A percentile compares a stretch with the other conserved stretches of the same genome.
Conservation (phyloP, 2,329 filamentous ascomycete genomes). For the Drechslerella coelobrocha region DNA sequence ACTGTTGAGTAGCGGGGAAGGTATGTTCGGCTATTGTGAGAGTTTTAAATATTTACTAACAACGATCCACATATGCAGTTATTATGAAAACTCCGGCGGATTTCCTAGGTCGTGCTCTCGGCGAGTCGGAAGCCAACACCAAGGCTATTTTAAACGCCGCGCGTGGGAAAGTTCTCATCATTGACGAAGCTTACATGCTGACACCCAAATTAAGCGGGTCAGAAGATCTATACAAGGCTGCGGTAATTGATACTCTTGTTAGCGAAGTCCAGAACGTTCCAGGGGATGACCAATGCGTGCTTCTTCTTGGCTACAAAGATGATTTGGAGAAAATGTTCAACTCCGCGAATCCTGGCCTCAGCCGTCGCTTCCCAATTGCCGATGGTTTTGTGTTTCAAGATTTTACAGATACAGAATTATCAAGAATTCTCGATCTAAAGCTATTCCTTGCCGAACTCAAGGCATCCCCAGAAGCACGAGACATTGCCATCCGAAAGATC, state of each 20-base stretch:
- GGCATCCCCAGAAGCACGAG: constrained; percentile 64
- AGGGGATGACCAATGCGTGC: constrained; percentile 74
- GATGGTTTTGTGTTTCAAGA: constrained; percentile 74
- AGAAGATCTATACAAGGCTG: constrained; percentile 66
- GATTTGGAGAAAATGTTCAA: constrained; percentile 76
- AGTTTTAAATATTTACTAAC: constrained; percentile 12
- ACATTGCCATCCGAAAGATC: constrained; percentile 68
- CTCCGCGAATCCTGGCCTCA: constrained; percentile 74
- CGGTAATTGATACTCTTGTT: constrained; percentile 76
- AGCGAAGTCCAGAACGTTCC: constrained; percentile 73
- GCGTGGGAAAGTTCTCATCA: constrained; percentile 76
- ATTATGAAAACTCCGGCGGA: constrained; percentile 74
- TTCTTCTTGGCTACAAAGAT: constrained; percentile 73
- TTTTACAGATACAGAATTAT: constrained; percentile 67
- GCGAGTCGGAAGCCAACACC: constrained; percentile 73
- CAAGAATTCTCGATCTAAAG: constrained; percentile 69
- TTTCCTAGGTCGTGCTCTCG: constrained; percentile 70
- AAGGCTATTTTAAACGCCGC: constrained; percentile 73
- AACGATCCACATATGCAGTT: constrained; percentile 58
- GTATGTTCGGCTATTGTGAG: neutral
- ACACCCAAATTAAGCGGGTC: constrained; percentile 53
- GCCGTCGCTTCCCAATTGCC: constrained; percentile 69
- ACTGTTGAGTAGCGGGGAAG: constrained; percentile 70
- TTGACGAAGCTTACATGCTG: constrained; percentile 79
- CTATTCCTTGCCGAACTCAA: constrained; percentile 65